These are phyloP conservation scores for Naganishia friedmannii DNA, from an alignment of 768 basidiomycete species.

Conservation along the genomic window DNA sequence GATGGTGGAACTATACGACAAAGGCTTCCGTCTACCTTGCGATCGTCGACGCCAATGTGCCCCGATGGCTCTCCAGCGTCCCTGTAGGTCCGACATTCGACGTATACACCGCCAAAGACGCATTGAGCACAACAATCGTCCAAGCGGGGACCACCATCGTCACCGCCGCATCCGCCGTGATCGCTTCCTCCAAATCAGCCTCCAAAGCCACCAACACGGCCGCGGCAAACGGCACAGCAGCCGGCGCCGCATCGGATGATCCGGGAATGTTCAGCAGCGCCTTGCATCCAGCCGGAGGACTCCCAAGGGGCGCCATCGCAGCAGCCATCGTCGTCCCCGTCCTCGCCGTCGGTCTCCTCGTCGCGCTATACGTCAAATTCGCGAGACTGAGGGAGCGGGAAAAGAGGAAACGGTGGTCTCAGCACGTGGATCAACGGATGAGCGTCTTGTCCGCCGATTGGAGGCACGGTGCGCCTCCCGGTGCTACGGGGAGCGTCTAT, in stretches of 20 bases:
- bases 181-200: conserved; percentile 40
- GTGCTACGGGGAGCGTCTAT: background rate
- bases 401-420: conserved; percentile 50
- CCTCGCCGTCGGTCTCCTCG: conserved; percentile 38
- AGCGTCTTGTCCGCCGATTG: conserved; percentile 48
- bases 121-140: conserved; percentile 41
- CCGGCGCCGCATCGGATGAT: conserved; percentile 18
- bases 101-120: conserved; percentile 44
- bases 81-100: conserved; percentile 50
- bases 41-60: conserved; percentile 44
- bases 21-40: conserved; percentile 48
- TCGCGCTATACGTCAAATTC: conserved; percentile 46
- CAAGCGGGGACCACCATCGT: conserved; percentile 39
- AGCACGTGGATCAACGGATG: conserved; percentile 44
- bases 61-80: conserved; percentile 38
- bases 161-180: conserved; percentile 36
- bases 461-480: conserved; percentile 42
- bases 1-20: conserved; percentile 52
- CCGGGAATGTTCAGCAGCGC: conserved; percentile 48
- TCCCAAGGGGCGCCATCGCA: conserved; percentile 48
- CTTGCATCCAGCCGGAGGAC: conserved; percentile 32
- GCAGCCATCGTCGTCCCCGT: conserved; percentile 51
- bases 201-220: conserved; percentile 24
- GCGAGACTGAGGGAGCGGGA: conserved; percentile 46
- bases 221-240: conserved; percentile 1